These are phyloP conservation scores for Botryotinia convoluta DNA, from an alignment of 2,329 filamentous ascomycete species.

Conservation along the genomic window DNA sequence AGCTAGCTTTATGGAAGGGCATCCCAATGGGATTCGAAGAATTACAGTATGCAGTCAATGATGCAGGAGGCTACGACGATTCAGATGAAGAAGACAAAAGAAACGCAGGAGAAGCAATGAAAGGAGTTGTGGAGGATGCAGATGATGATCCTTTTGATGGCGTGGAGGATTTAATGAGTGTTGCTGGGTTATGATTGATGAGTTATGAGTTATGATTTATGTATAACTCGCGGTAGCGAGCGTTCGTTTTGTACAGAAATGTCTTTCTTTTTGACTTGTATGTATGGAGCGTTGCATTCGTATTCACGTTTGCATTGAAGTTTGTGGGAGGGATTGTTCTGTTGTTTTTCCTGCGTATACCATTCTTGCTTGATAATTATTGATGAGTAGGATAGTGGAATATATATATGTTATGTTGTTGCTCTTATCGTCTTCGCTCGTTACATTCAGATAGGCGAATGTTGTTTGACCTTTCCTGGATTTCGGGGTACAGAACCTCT, in stretches of 20 bases:
- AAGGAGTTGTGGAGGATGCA: background rate
- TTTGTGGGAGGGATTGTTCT: background rate
- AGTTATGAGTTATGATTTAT: slow-evolving; percentile 3
- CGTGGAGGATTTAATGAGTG: slow-evolving; percentile 19
- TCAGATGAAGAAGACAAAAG: background rate
- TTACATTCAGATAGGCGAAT: background rate
- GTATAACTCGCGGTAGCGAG: background rate
- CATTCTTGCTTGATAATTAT: slow-evolving; percentile 2
- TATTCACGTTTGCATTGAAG: background rate
- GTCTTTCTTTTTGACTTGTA: background rate
- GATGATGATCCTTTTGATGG: slow-evolving; percentile 14
- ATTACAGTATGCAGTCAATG: slow-evolving; percentile 5
- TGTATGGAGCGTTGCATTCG: background rate
- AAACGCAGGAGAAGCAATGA: background rate
- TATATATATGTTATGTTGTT: background rate
- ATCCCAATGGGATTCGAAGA: slow-evolving; percentile 16
- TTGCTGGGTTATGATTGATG: slow-evolving; percentile 12
- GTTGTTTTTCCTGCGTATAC: slow-evolving; percentile 3
- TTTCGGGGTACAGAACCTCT: background rate
- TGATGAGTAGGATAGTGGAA: background rate
- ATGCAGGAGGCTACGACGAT: background rate
- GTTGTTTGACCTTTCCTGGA: background rate
- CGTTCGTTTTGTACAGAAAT: background rate
- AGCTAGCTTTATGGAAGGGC: slow-evolving; percentile 19
- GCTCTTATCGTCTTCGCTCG: background rate